A percentile compares a stretch with the other conserved stretches of the same genome.
Conservation (phyloP, 2,329 filamentous ascomycete species). For the Tolypocladium amazonense region DNA sequence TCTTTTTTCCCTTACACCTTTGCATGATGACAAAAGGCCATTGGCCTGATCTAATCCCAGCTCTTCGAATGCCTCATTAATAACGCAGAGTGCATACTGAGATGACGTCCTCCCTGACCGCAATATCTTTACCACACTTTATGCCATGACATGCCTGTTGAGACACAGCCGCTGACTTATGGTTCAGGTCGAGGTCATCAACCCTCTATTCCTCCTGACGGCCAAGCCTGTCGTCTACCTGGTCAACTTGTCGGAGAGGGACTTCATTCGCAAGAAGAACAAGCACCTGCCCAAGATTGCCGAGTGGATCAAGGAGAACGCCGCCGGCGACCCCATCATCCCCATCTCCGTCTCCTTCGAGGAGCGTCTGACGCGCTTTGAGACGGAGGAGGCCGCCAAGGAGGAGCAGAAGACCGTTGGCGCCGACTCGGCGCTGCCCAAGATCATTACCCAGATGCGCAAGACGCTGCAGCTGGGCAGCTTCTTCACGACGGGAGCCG, state of each 20-base stretch:
- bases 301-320: constrained; percentile 91
- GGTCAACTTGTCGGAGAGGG: constrained; percentile 92
- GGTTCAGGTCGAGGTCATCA: constrained; percentile 85
- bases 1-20: constrained; percentile 17
- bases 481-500: constrained; percentile 94
- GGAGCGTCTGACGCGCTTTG: constrained; percentile 76
- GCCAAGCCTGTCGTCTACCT: constrained; percentile 97
- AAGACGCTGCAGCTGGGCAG: constrained; percentile 80
- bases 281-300: constrained; percentile 92
- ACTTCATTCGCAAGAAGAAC: constrained; percentile 98
- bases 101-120: constrained; percentile 70
- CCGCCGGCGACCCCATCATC: constrained; percentile 78
- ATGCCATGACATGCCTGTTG: neutral
- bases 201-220: constrained; percentile 86
- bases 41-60: constrained; percentile 96
- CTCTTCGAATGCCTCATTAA: constrained; percentile 88
- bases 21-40: constrained; percentile 97
- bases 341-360: constrained; percentile 90
- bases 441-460: constrained; percentile 88
- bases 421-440: constrained; percentile 81
- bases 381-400: constrained; percentile 62
- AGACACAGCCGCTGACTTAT: constrained; percentile 10
- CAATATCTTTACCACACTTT: constrained; percentile 6
- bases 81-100: constrained; percentile 76
- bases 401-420: constrained; percentile 86